Base-by-base conservation (phyloP, 1,284 basidiomycete species). In the Apiotrichum domesticum region DNA sequence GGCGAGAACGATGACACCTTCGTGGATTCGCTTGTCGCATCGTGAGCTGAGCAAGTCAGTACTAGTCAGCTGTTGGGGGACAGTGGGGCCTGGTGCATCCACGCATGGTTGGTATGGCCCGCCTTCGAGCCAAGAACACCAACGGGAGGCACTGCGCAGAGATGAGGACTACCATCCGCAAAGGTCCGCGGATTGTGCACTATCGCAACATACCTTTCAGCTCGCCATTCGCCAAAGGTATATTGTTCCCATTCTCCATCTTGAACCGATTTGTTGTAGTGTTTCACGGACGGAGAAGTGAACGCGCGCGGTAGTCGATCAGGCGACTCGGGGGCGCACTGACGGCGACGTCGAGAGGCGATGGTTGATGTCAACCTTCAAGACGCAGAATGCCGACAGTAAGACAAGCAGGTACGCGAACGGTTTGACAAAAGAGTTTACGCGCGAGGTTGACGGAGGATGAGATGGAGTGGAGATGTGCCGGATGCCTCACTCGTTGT, bases 321-420 rank as follows among this genome's bases (percentile, higher is more conserved):
- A 39, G 37, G 13, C 37, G 37, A 39, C 37, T 9, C 37, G 37
- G 37, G 13, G 4, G 37, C 37, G 37, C 37, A 39, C 29, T 29
- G 29, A 29, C 29, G 29, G 29, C 29, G 3, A 29, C 46, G 13
- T 14, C 46, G 8, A 49, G 29, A 4, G 37, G 35, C 42, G 56
- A 68, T 37, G 40, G 65, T 39, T 13, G 37, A 39, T 13, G 37
- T 39, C 37, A 39, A 39, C 8, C 13, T 9, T 39, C 37, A 39
- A 39, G 13, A 39, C 37, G 37, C 13, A 39, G 37, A 39, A 39
- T 39, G 9, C 8, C 37, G 37, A 29, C 29, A 29, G 29, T 29
- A 29, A 29, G 29, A 2, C 29, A 29, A 29, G 29, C 29, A 29
- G 29, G 29, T 29, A 29, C 29, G 29, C 29, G 29, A 29, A 29